Conservation (phyloP, 352 stramenopile genomes). For the Aphanomyces stellatus region DNA sequence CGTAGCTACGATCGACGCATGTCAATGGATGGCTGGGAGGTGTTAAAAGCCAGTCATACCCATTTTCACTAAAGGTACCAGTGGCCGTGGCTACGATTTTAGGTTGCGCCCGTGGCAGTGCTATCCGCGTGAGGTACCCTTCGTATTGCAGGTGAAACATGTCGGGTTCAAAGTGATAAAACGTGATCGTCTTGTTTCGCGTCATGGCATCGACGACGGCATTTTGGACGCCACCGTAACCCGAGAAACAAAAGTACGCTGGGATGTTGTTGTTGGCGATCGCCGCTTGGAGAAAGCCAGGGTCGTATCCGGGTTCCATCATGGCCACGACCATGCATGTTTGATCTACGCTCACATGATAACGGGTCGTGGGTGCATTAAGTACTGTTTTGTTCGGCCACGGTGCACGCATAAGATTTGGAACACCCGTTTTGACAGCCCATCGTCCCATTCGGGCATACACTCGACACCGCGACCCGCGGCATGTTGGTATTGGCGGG, state of each 20-base stretch:
- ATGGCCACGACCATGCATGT: constrained; percentile 39
- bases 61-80: constrained; percentile 37
- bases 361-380: not conserved
- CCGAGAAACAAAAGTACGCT: constrained; percentile 58
- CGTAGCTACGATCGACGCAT: too few relatives aligned
- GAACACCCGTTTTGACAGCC: constrained; percentile 43
- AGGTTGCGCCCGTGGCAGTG: constrained; percentile 21
- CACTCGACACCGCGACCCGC: not conserved
- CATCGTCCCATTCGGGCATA: constrained; percentile 25
- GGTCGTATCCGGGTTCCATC: constrained; percentile 38
- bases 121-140: constrained; percentile 32
- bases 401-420: constrained; percentile 35
- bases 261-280: constrained; percentile 41
- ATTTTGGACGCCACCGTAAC: constrained; percentile 26
- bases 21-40: not conserved
- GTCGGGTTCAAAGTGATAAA: constrained; percentile 49
- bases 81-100: constrained; percentile 30
- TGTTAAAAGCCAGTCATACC: constrained; percentile 21
- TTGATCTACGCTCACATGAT: constrained; percentile 3
- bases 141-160: constrained; percentile 34
- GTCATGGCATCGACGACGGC: constrained; percentile 29
- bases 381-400: constrained; percentile 21
- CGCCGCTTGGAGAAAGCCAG: constrained; percentile 36
- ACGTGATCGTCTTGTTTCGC: constrained; percentile 27
- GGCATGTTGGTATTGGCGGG: not conserved